Conservation (phyloP, 345 rosid genomes). For the Moricandia arvensis region DNA sequence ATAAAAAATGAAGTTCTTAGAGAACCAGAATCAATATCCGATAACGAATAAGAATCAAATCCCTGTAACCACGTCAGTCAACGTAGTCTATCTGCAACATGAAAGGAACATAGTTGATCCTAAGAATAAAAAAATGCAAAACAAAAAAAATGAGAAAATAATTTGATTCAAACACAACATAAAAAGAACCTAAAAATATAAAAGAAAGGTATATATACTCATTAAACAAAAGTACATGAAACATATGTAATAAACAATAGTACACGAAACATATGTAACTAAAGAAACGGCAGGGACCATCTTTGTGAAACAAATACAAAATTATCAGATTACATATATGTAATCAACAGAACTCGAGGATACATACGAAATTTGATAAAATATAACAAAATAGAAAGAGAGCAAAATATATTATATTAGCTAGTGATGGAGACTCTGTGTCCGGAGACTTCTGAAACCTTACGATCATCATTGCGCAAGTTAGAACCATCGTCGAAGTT, state of each 20-base stretch:
- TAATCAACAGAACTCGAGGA: neutral
- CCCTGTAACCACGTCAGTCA: neutral
- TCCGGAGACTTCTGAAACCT: slow-evolving; percentile 3
- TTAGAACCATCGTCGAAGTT: slow-evolving; percentile 70
- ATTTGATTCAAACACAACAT: too few species aligned
- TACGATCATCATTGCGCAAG: slow-evolving; percentile 25
- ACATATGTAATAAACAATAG: neutral
- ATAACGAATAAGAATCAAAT: too few species aligned
- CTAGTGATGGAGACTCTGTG: neutral
- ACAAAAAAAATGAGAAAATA: too few species aligned
- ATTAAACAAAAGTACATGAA: neutral
- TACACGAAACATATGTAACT: neutral
- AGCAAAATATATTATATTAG: neutral
- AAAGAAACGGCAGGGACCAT: neutral
- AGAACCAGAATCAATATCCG: too few species aligned
- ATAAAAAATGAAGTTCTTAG: too few species aligned
- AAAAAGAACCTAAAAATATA: neutral
- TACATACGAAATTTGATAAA: neutral
- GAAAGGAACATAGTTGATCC: too few species aligned
- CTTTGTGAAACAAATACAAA: neutral
- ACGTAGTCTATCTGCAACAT: neutral
- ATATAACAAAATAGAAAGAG: neutral
- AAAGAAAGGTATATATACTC: neutral
- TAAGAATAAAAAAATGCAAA: too few species aligned
- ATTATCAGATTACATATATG: neutral